Percentiles rank a stretch among this genome's conserved stretches.
phyloP scores from a whole-genome alignment of 495 filamentous ascomycete species.

The Pseudotulostoma volvatum region DNA sequence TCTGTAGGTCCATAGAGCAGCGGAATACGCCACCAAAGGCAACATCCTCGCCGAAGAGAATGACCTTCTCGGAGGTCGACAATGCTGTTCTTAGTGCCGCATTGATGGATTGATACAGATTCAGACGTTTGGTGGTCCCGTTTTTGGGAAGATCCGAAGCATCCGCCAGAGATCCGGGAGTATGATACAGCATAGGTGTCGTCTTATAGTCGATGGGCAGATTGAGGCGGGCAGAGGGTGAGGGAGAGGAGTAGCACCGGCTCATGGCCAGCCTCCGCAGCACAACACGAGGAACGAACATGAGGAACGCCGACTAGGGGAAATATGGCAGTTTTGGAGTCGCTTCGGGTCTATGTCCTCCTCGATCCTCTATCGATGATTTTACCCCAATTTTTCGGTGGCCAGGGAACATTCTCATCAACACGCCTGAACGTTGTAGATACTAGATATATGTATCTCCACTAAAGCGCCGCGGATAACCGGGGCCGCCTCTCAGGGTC shows the following conservation, averaged over 20 bases:
- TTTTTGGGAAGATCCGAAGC: conserved; percentile 44
- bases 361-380: too few species aligned
- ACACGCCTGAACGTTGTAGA: too few species aligned
- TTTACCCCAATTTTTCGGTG: too few species aligned
- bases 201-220: conserved; percentile 75
- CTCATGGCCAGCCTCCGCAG: neutral
- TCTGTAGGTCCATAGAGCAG: conserved; percentile 78
- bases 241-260: conserved; percentile 14
- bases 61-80: conserved; percentile 65
- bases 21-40: conserved; percentile 95
- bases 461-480: too few species aligned
- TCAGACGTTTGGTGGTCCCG: conserved; percentile 64
- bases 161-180: conserved; percentile 49
- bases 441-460: too few species aligned
- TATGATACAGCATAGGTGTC: conserved; percentile 67
- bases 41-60: conserved; percentile 93
- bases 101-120: conserved; percentile 86
- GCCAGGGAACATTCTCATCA: too few species aligned
- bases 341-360: too few species aligned
- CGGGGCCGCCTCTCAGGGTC: too few species aligned
- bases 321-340: too few species aligned
- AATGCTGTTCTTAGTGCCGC: conserved; percentile 70
- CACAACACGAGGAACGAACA: too few species aligned
- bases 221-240: conserved; percentile 47
- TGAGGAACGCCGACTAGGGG: conserved; percentile 4